These are phyloP conservation scores for Boletus subcaerulescens DNA, from an alignment of 768 basidiomycete genomes.

Conservation along the genomic window DNA sequence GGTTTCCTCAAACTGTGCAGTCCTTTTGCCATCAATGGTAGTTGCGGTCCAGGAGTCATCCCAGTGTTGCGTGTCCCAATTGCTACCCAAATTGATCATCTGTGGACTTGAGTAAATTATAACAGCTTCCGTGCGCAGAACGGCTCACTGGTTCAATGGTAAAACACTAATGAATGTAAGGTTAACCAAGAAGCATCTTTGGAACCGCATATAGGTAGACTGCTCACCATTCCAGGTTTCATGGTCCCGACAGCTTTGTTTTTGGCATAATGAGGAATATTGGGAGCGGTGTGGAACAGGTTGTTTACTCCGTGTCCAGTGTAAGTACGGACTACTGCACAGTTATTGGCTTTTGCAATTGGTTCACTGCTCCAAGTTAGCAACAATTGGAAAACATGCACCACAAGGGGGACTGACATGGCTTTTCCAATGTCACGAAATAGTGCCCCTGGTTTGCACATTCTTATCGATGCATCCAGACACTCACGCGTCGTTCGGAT, in stretches of 20 bases:
- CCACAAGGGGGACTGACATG: conserved; percentile 54
- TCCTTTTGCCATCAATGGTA: conserved; percentile 84
- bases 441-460: conserved; percentile 91
- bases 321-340: conserved; percentile 88
- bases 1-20: conserved; percentile 98
- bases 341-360: conserved; percentile 76
- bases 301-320: conserved; percentile 90
- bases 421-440: conserved; percentile 85
- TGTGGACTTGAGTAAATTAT: conserved; percentile 32
- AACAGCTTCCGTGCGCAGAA: background rate
- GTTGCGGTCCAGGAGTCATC: conserved; percentile 96
- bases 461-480: conserved; percentile 84
- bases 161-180: conserved; percentile 45
- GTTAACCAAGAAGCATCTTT: conserved; percentile 5
- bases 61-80: conserved; percentile 81
- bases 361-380: conserved; percentile 59
- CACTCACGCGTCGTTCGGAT: conserved; percentile 80
- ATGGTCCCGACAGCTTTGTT: conserved; percentile 91
- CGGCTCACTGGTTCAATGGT: conserved; percentile 73
- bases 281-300: conserved; percentile 81
- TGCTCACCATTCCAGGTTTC: conserved; percentile 87
- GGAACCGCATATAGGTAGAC: background rate
- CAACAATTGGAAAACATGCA: conserved; percentile 10
- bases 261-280: conserved; percentile 92
- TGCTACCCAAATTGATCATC: conserved; percentile 90